phyloP scores from a whole-genome alignment of 2,329 filamentous ascomycete species.

The Talaromyces sp. region DNA sequence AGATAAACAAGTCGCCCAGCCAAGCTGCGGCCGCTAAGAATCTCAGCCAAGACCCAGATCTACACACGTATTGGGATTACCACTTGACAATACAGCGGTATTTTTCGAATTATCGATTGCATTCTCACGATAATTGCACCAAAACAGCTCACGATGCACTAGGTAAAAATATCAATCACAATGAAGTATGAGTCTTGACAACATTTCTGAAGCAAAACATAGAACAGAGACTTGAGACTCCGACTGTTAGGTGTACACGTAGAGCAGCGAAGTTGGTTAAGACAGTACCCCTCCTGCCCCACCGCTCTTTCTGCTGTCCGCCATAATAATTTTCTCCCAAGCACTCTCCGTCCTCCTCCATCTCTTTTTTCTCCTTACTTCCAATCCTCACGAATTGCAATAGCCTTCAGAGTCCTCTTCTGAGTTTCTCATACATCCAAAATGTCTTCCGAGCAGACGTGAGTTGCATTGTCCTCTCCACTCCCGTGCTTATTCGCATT shows the following conservation, averaged over 20 bases:
- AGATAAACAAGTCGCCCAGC: constrained; percentile 10
- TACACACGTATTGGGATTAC: neutral
- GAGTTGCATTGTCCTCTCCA: constrained; percentile 23
- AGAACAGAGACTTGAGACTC: neutral
- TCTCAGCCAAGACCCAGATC: neutral
- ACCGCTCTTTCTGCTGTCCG: constrained; percentile 10
- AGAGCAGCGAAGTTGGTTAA: neutral
- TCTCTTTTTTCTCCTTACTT: constrained; percentile 18
- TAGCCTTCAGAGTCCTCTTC: constrained; percentile 14
- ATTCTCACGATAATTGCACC: neutral
- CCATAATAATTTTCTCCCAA: constrained; percentile 11
- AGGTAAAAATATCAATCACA: neutral
- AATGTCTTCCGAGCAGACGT: constrained; percentile 87
- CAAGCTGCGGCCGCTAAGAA: constrained; percentile 7
- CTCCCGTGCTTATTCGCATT: neutral
- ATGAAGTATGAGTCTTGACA: neutral
- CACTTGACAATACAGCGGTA: neutral
- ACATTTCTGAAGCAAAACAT: neutral
- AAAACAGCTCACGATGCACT: neutral
- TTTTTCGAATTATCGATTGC: neutral
- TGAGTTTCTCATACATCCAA: constrained; percentile 29
- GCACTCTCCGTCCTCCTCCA: neutral
- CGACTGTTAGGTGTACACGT: neutral
- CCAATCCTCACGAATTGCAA: constrained; percentile 17
- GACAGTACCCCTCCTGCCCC: constrained; percentile 14